Evolutionary conservation across 345 rosid species (phyloP).

Genomic region (Salix dunnii): DNA sequence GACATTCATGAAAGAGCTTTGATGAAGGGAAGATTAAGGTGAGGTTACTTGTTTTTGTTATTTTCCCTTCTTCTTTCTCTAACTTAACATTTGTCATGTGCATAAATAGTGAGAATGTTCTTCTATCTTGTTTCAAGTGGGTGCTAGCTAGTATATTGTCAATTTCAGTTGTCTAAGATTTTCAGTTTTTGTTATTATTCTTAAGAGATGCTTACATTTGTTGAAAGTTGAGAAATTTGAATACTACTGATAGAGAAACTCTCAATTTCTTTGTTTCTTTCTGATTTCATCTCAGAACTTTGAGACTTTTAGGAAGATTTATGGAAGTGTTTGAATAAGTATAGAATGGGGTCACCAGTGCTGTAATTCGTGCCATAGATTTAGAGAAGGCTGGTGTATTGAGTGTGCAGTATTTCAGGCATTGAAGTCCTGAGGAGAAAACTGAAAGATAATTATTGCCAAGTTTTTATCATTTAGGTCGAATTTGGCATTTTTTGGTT

Average conservation of each 20-base stretch:
- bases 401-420: neutral
- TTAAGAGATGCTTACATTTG: neutral
- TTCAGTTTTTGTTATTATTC: neutral
- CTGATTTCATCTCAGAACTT: too few species aligned
- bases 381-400: neutral
- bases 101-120: neutral
- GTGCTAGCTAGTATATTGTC: neutral
- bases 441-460: neutral
- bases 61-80: neutral
- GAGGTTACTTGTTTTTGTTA: neutral
- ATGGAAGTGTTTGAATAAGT: too few species aligned
- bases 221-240: too few species aligned
- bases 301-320: too few species aligned
- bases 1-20: neutral
- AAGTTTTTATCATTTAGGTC: neutral
- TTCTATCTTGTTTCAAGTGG: neutral
- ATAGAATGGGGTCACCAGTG: too few species aligned
- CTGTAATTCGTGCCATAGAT: neutral
- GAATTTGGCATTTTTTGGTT: neutral
- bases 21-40: neutral
- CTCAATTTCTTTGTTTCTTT: too few species aligned
- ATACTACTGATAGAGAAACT: too few species aligned
- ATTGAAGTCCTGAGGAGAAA: neutral
- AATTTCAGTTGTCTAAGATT: too few species aligned
- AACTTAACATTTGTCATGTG: neutral